Base-by-base conservation (phyloP, 331 rosid species). In the Erythrophleum ivorense region DNA sequence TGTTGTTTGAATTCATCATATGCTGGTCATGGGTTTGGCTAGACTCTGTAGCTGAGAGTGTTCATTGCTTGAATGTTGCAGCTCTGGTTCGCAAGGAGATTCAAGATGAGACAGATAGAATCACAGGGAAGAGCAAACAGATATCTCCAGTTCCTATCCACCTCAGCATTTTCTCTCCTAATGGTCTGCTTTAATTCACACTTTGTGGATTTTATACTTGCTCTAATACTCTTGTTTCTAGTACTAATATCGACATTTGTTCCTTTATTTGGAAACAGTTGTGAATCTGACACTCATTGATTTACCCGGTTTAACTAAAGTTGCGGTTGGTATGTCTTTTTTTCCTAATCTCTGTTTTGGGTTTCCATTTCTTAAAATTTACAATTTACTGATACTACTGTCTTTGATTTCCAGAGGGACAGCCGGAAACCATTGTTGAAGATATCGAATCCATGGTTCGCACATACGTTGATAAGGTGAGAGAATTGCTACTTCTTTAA, bases 281-380 rank as follows among this genome's bases (percentile, higher is more conserved):
- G 98, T 94, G 88, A 94, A 94, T 90, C 87, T 94, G 69, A 94
- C 98, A 52, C 88, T 94, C 57, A 77, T 94, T 84, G 98, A 94
- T 85, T 91, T 94, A 64, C 97, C 98, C 18, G 98, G 98, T 79
- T 79, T 94, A 86, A 94, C 98, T 19, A 94, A 94, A 86, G 98
- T 94, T 64, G 98, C 98, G 68, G 82, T 94, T 77, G 98, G 98
- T 94, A 92, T 77, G 92, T 71, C 69, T 49, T 82, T 59, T 53
- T 29, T 55, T 38, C n/a, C n/a, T 58, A 79, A 33, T 59, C 53
- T 66, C 68, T 83, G 31, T 54, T 31, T 3, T 48, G 76, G 73
- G 77, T 29, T 67, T 38, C 34, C 54, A 55, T 64, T 55, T 10
- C 12, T 43, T 43, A 73, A 79, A 50, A 34, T 21, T 77, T 10